These are phyloP conservation scores for Sporothrix phasma DNA, from an alignment of 2,329 filamentous ascomycete genomes.

Conservation along the genomic window DNA sequence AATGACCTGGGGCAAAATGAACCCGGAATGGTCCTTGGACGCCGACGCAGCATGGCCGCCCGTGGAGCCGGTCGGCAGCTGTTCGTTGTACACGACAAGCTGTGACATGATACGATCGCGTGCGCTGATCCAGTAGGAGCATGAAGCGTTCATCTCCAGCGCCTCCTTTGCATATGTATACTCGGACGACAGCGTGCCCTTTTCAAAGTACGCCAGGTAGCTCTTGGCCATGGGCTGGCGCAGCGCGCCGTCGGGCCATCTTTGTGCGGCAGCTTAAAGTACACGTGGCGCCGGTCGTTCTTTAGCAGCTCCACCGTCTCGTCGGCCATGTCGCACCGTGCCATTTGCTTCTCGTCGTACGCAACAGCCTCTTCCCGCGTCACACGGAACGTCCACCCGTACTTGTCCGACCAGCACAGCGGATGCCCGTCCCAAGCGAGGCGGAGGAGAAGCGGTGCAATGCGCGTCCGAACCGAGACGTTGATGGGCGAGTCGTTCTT, in stretches of 20 bases:
- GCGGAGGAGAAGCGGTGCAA: slow-evolving; percentile 75
- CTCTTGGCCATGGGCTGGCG: slow-evolving; percentile 77
- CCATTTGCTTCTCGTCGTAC: slow-evolving; percentile 63
- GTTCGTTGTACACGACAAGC: slow-evolving; percentile 67
- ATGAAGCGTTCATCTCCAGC: slow-evolving; percentile 95
- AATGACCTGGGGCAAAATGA: slow-evolving; percentile 89
- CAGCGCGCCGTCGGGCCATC: slow-evolving; percentile 82
- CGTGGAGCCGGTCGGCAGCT: background rate
- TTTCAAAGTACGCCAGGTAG: slow-evolving; percentile 85
- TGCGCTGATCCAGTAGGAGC: slow-evolving; percentile 98
- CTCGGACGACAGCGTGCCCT: slow-evolving; percentile 75
- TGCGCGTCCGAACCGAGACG: slow-evolving; percentile 75
- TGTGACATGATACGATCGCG: slow-evolving; percentile 89
- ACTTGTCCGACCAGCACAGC: slow-evolving; percentile 82
- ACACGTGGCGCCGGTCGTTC: slow-evolving; percentile 55
- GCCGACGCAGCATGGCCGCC: slow-evolving; percentile 11
- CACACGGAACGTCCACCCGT: slow-evolving; percentile 88
- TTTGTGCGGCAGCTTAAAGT: slow-evolving; percentile 94
- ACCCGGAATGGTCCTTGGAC: slow-evolving; percentile 43
- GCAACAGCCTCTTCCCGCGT: slow-evolving; percentile 46
- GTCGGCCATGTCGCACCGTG: slow-evolving; percentile 64
- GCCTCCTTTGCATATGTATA: slow-evolving; percentile 88
- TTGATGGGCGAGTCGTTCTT: slow-evolving; percentile 59
- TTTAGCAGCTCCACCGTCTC: slow-evolving; percentile 58
- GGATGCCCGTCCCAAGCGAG: slow-evolving; percentile 85